Percentiles rank a stretch among this genome's conserved stretches.
Conservation (phyloP, 805 yeast species). For the Monosporozyma aquatica region DNA sequence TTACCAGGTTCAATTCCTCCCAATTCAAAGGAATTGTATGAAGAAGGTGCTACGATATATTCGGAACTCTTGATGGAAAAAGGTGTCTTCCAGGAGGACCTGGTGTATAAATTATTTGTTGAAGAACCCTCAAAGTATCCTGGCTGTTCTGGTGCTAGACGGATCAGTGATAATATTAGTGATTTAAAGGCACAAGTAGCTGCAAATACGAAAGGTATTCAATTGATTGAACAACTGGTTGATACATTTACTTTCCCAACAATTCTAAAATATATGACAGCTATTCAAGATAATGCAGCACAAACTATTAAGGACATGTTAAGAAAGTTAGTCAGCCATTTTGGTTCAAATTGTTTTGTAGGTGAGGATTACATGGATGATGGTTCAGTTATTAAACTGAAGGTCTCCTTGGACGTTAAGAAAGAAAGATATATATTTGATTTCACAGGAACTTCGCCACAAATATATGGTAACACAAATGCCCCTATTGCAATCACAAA, state of each 20-base stretch:
- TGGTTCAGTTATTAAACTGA: constrained; percentile 58
- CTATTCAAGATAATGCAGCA: constrained; percentile 74
- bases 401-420: constrained; percentile 40
- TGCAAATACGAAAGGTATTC: constrained; percentile 80
- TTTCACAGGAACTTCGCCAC: constrained; percentile 79
- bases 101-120: constrained; percentile 51
- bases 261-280: constrained; percentile 67
- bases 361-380: constrained; percentile 72
- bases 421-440: constrained; percentile 66
- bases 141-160: constrained; percentile 84
- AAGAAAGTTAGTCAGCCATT: constrained; percentile 36
- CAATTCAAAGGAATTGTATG: constrained; percentile 70
- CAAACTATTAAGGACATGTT: constrained; percentile 53
- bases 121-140: constrained; percentile 72
- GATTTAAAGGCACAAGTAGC: constrained; percentile 82
- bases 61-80: constrained; percentile 63
- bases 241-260: constrained; percentile 51
- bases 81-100: constrained; percentile 69
- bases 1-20: constrained; percentile 95
- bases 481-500: constrained; percentile 88
- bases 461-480: constrained; percentile 80
- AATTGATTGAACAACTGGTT: constrained; percentile 49
- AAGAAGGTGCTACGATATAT: constrained; percentile 85
- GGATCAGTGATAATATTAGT: constrained; percentile 73
- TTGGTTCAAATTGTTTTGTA: constrained; percentile 32